A percentile compares a stretch with the other conserved stretches of the same genome.
Evolutionary conservation across 176 grass and related monocot species (phyloP).

Genomic region (Juncus inflexus): DNA sequence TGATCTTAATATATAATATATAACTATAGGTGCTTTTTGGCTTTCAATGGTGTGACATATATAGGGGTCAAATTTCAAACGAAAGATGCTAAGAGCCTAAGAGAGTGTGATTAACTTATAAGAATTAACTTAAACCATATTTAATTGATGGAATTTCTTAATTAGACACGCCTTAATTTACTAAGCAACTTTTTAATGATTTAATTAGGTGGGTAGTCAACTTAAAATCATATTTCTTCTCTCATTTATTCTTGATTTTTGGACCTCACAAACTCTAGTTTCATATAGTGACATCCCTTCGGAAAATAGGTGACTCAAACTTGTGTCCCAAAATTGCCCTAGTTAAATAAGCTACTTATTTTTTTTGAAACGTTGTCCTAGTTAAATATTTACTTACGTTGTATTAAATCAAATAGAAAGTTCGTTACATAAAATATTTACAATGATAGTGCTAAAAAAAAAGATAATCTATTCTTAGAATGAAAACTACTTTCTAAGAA

Average conservation of each 20-base stretch:
- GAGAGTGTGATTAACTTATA: neutral
- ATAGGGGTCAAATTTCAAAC: slow-evolving; percentile 18
- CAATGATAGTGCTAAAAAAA: too few species aligned
- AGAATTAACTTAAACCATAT: slow-evolving; percentile 1
- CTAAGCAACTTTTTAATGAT: neutral
- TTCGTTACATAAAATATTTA: too few species aligned
- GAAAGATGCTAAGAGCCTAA: neutral
- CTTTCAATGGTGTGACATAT: neutral
- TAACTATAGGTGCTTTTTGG: too few species aligned
- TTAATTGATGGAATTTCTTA: slow-evolving; percentile 11
- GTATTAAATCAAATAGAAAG: too few species aligned
- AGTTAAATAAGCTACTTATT: too few species aligned
- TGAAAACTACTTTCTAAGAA: too few species aligned
- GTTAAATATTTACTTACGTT: too few species aligned
- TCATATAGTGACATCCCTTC: neutral
- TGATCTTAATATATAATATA: too few species aligned
- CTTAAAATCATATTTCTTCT: neutral
- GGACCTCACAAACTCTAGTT: neutral
- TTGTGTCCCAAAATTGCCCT: too few species aligned
- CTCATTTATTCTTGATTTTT: neutral
- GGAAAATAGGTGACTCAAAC: neutral
- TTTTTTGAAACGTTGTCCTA: too few species aligned
- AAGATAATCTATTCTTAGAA: too few species aligned
- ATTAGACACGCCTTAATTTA: neutral
- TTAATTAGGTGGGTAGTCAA: slow-evolving; percentile 16